These are phyloP conservation scores for Pythium oligandrum DNA, from an alignment of 352 stramenopile genomes.

Conservation along the genomic window DNA sequence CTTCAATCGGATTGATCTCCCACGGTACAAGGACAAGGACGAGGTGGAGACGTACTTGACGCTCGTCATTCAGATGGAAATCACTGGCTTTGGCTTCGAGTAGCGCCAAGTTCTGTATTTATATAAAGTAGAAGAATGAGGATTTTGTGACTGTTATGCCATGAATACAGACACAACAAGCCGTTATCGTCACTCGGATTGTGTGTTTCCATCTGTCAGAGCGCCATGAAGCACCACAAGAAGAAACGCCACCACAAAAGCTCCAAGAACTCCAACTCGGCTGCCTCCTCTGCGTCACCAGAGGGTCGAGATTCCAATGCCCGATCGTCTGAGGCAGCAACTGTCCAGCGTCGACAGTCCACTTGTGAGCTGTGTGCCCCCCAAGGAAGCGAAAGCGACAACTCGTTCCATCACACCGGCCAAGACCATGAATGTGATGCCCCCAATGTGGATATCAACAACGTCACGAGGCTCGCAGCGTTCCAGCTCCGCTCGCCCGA, in stretches of 20 bases:
- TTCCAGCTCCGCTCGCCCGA: constrained; percentile 15
- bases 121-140: constrained; percentile 9
- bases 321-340: too few relatives aligned
- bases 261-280: neutral
- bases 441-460: constrained; percentile 12
- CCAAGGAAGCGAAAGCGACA: too few relatives aligned
- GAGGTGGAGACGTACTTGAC: constrained; percentile 46
- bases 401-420: too few relatives aligned
- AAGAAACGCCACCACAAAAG: constrained; percentile 16
- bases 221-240: constrained; percentile 16
- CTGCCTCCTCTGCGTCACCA: neutral
- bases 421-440: neutral
- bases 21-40: constrained; percentile 56
- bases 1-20: constrained; percentile 81
- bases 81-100: constrained; percentile 54
- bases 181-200: too few relatives aligned
- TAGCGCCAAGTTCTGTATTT: constrained; percentile 24
- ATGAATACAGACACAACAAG: too few relatives aligned
- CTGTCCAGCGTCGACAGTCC: constrained; percentile 2
- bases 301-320: too few relatives aligned
- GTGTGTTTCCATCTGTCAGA: too few relatives aligned
- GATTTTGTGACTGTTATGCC: too few relatives aligned
- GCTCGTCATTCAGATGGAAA: constrained; percentile 28
- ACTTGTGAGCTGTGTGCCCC: constrained; percentile 17
- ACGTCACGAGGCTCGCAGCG: constrained; percentile 10